These are phyloP conservation scores for Penicillium alfredii DNA, from an alignment of 495 filamentous ascomycete species.

Conservation along the genomic window DNA sequence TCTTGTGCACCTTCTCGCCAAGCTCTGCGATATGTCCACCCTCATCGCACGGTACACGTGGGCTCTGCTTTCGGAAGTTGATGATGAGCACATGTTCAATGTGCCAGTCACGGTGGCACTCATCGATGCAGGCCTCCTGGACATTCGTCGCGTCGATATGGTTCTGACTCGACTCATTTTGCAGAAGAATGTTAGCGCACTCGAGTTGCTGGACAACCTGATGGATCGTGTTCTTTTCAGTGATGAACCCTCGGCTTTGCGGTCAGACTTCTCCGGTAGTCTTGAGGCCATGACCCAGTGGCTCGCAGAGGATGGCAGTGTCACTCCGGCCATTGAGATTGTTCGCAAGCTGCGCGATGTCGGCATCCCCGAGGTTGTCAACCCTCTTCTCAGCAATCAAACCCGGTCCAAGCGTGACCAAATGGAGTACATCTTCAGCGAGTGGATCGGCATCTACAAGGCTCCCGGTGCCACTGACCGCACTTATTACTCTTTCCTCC, in stretches of 20 bases:
- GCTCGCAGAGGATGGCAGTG: constrained; percentile 65
- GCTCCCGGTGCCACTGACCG: constrained; percentile 65
- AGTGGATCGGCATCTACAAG: constrained; percentile 83
- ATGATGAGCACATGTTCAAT: constrained; percentile 73
- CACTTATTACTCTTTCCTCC: constrained; percentile 68
- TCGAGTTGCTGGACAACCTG: constrained; percentile 70
- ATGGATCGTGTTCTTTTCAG: constrained; percentile 72
- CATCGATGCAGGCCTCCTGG: constrained; percentile 66
- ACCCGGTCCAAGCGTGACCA: constrained; percentile 62
- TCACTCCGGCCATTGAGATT: constrained; percentile 60
- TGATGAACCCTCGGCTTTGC: constrained; percentile 66
- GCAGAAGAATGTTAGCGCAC: constrained; percentile 57
- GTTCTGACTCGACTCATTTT: constrained; percentile 65
- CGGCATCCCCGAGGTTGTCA: constrained; percentile 48
- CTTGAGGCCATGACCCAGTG: constrained; percentile 75
- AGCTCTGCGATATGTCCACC: constrained; percentile 71
- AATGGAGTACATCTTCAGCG: constrained; percentile 88
- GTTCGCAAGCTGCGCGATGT: constrained; percentile 64
- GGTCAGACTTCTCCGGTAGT: constrained; percentile 80
- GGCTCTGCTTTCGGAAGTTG: constrained; percentile 54
- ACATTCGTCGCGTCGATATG: constrained; percentile 73
- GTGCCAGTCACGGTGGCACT: constrained; percentile 69
- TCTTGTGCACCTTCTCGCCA: constrained; percentile 72
- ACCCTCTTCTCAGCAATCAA: constrained; percentile 43
- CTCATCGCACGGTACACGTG: constrained; percentile 69